Evolutionary conservation across 75 land plant species (phyloP), one percentile per base, ranked within the genome.

Genomic region (Azolla pinnata): DNA sequence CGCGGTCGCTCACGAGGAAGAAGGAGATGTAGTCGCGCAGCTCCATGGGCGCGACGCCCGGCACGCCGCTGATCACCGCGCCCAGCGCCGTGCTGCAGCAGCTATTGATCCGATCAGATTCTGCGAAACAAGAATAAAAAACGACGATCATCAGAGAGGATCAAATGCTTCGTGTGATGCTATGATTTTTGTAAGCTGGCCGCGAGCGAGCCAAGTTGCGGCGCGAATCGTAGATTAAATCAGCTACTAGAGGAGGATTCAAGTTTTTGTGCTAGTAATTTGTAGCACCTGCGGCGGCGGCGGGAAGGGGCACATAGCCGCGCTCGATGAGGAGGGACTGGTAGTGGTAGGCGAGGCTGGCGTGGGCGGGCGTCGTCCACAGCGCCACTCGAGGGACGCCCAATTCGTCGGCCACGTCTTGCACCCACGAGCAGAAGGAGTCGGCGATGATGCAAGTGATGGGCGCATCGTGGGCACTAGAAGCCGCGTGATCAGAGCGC

Each of bases 361-460:
- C 54, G 28, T 61, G 29, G 18, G 65, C 71, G 7, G 70, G 52
- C 0, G 59, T 17, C 2, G 75, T 67, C 54, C 56, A 42, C 28
- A 73, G 46, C n/a, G 40, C 50, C 3, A 56, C 75, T 18, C 63
- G 27, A 12, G 71, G 79, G 2, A 77, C 16, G 9, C 29, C 51
- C 25, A 69, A 54, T 7, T 50, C 63, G 33, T 52, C 45, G 8
- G 75, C 79, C 2, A 44, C 49, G 1, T 62, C 9, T 29, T 62
- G 56, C 0, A 62, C 52, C 1, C 61, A 71, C 29, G 35, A 17
- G 35, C 62, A 55, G 1, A 20, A 34, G 21, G 51, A 46, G 40
- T 76, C 79, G 0, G 66, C 63, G 48, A 76, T 52, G 19, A 76
- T 60, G 56, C 65, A 66, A 0, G 59, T 63, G 21, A 70, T 29